Evolutionary conservation across 257 asterid genomes (phyloP), one percentile per base, ranked within the genome.

Genomic region (Primulina eburnea): DNA sequence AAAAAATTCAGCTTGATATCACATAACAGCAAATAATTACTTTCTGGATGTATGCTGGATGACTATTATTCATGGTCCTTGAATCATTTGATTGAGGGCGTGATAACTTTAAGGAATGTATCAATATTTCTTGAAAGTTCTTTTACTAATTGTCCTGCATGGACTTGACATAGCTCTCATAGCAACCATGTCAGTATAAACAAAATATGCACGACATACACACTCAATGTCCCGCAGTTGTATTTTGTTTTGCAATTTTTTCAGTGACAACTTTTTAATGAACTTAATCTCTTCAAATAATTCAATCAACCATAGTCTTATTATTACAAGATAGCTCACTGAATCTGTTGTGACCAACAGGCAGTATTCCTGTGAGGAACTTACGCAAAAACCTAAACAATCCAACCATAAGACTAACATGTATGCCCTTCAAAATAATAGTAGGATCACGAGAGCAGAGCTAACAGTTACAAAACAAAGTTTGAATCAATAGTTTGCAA

Each of bases 291-390:
- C 4, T 55, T 35, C 26, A 3, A 64, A 56, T 50, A 57, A 21
- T 43, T 35, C 17, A 6, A 37, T 55, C 20, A 32, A 64, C 40
- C 61, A 63, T 62, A 10, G 18, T 68, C 32, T 28, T 59, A 57
- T 8, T 26, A 57, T 40, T 52, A 11, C 60, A 47, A 63, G 33
- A 63, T 18, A 56, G 68, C 32, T 38, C 57, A 16, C 7, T 9
- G 7, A 57, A n/a, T 47, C 3, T 65, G 24, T 18, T 69, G 65
- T 59, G 56, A 60, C 30, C 5, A 33, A 26, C 24, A 35, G 61
- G 70, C 47, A 24, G 34, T 6, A 71, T 8, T 18, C 60, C 43
- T 28, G n/a, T 65, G 47, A 67, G 37, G 62, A 73, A 67, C 43
- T 47, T 7, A 14, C 0, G 56, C 8, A 55, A 52, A 43, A 33